These are phyloP conservation scores for Silene uniflora DNA, from an alignment of 148 eudicot species.

Conservation along the genomic window DNA sequence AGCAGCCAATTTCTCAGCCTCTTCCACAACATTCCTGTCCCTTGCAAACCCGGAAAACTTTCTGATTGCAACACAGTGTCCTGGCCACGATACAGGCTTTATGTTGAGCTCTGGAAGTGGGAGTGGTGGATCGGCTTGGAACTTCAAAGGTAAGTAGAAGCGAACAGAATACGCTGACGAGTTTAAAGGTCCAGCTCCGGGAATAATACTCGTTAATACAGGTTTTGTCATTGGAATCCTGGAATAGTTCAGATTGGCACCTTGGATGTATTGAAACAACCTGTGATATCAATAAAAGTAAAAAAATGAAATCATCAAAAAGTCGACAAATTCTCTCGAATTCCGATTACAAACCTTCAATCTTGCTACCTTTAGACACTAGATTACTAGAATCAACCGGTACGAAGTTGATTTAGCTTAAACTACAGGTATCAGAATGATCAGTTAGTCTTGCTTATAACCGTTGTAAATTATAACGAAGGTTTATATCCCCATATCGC, in stretches of 20 bases:
- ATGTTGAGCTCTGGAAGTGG: slow-evolving; percentile 73
- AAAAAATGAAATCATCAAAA: background rate
- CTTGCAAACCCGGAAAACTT: slow-evolving; percentile 73
- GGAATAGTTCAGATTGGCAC: slow-evolving; percentile 78
- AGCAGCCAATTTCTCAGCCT: slow-evolving; percentile 59
- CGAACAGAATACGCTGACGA: slow-evolving; percentile 59
- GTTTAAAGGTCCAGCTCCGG: slow-evolving; percentile 63
- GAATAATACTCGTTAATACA: slow-evolving; percentile 67
- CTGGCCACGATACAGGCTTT: slow-evolving; percentile 41
- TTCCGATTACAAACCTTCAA: background rate
- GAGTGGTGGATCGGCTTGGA: slow-evolving; percentile 63
- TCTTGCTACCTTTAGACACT: background rate
- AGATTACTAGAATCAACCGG: background rate
- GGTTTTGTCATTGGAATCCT: slow-evolving; percentile 68
- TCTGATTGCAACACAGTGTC: slow-evolving; percentile 74
- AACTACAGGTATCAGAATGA: background rate
- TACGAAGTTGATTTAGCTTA: background rate
- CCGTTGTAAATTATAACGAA: too few relatives aligned
- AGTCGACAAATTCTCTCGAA: background rate
- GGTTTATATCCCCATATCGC: too few relatives aligned
- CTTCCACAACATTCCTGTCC: slow-evolving; percentile 54
- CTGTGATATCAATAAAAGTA: slow-evolving; percentile 27
- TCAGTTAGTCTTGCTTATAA: too few relatives aligned
- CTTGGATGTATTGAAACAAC: slow-evolving; percentile 78
- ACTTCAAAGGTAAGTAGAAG: slow-evolving; percentile 61